Conservation (phyloP, 2,329 filamentous ascomycete genomes). For the Paecilomyces sp. region DNA sequence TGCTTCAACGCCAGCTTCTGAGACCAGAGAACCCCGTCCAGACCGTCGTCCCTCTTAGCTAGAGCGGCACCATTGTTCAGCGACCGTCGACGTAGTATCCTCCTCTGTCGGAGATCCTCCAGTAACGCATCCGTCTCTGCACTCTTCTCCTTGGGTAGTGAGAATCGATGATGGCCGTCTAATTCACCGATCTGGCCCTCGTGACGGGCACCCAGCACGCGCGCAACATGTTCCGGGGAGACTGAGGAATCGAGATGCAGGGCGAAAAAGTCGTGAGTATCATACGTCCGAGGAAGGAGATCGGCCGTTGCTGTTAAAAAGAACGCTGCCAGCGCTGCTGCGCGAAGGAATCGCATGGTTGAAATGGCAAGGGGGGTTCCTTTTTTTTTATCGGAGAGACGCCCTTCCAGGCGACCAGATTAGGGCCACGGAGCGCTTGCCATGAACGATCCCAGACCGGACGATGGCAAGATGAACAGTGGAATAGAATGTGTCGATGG, state of each 20-base stretch:
- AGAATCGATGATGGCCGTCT: slow-evolving; percentile 77
- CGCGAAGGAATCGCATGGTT: slow-evolving; percentile 17
- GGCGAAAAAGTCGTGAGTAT: slow-evolving; percentile 85
- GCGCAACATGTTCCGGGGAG: slow-evolving; percentile 61
- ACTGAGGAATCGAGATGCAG: slow-evolving; percentile 66
- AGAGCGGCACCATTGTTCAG: slow-evolving; percentile 8
- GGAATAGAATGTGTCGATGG: not conserved
- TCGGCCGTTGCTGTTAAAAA: slow-evolving; percentile 42
- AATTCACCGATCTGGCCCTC: slow-evolving; percentile 77
- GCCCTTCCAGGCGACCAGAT: slow-evolving; percentile 6
- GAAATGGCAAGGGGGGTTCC: not conserved
- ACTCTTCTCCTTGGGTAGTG: slow-evolving; percentile 53
- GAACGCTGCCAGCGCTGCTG: slow-evolving; percentile 19
- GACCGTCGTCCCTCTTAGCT: slow-evolving; percentile 38
- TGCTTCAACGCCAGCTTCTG: slow-evolving; percentile 67
- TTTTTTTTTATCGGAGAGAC: not conserved
- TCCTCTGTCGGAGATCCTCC: slow-evolving; percentile 48
- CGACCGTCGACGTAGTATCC: slow-evolving; percentile 52
- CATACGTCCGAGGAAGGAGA: slow-evolving; percentile 61
- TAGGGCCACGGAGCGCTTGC: slow-evolving; percentile 8
- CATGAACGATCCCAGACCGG: slow-evolving; percentile 11
- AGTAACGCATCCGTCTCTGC: slow-evolving; percentile 46
- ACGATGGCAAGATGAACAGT: slow-evolving; percentile 1
- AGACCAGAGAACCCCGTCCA: slow-evolving; percentile 69
- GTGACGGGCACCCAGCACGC: slow-evolving; percentile 65